phyloP scores from a whole-genome alignment of 768 basidiomycete genomes.

The Sarcodon aspratus region DNA sequence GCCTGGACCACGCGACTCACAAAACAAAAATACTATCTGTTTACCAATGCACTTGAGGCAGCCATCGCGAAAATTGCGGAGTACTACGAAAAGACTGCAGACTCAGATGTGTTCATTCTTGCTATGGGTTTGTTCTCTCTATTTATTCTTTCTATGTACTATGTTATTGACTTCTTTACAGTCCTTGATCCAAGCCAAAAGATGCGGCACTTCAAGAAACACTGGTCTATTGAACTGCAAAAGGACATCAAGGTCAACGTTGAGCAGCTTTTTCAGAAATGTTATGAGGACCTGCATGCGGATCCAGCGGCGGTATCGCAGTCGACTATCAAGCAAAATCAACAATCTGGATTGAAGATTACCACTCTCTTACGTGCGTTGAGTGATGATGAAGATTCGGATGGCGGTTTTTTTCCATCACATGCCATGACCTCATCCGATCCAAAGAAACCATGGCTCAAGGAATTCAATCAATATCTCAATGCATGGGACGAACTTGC shows the following conservation, averaged over 20 bases:
- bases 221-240: conserved; percentile 5
- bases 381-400: too few relatives aligned
- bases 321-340: too few relatives aligned
- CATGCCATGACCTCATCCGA: too few relatives aligned
- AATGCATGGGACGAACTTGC: too few relatives aligned
- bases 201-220: conserved; percentile 7
- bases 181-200: conserved; percentile 9
- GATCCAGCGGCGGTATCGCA: too few relatives aligned
- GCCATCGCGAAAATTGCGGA: conserved; percentile 20
- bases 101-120: conserved; percentile 20
- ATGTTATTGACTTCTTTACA: background rate
- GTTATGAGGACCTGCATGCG: too few relatives aligned
- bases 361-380: too few relatives aligned
- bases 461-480: too few relatives aligned
- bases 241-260: background rate
- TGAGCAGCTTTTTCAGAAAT: conserved; percentile 7
- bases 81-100: conserved; percentile 21
- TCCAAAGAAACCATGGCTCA: too few relatives aligned
- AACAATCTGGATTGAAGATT: too few relatives aligned
- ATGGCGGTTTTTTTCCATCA: too few relatives aligned
- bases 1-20: conserved; percentile 11
- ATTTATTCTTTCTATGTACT: background rate
- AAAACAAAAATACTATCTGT: conserved; percentile 9
- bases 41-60: conserved; percentile 13
- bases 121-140: conserved; percentile 17